Evolutionary conservation across 768 basidiomycete species (phyloP), one percentile per base, ranked within the genome.

Genomic region (Boletus vinaceobasis): DNA sequence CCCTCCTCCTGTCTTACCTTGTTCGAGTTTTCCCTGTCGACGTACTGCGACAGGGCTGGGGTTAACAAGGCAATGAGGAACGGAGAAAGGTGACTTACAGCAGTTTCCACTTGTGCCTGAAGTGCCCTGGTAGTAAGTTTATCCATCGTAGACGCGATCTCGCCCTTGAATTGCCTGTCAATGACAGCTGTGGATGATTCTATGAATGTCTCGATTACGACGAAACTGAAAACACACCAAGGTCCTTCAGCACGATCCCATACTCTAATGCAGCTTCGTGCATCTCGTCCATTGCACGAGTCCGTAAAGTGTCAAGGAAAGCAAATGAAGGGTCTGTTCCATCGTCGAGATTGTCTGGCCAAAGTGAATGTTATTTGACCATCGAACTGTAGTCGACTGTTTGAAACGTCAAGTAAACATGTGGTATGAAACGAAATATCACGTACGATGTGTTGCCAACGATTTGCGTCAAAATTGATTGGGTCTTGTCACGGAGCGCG

Each of bases 1-100:
- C 90, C 90, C 70, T 93, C 84, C 68, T 92, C 87, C 61, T 88
- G 86, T 71, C 90, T 92, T 63, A 91, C 85, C 67, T 87, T 86
- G 73, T 92, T 93, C 72, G 85, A 87, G 65, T 93, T 93, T 71
- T 92, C 90, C 52, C 90, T 75, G 70, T 91, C 88, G 48, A 91
- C 89, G 57, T 92, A 91, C 86, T 88, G 59, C 26, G 43, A 37
- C 27, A 50, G 29, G 21, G 26, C 23, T 55, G 29, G 47, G 42
- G 13, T 27, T 23, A n/a, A 47, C 3, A 3, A 44, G 6, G n/a
- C 7, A 23, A 8, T 8, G 19, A 42, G 7, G 52, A 37, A n/a
- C 5, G 5, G 38, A n/a, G n/a, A 35, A 29, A 29, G 31, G 72
- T 0, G 40, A 52, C 82, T 64, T 67, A 87, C 86, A 27, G 89